A percentile compares a stretch with the other conserved stretches of the same genome.
Evolutionary conservation across 2,329 filamentous ascomycete genomes (phyloP).

Genomic region (Coniochaeta hoffmannii): DNA sequence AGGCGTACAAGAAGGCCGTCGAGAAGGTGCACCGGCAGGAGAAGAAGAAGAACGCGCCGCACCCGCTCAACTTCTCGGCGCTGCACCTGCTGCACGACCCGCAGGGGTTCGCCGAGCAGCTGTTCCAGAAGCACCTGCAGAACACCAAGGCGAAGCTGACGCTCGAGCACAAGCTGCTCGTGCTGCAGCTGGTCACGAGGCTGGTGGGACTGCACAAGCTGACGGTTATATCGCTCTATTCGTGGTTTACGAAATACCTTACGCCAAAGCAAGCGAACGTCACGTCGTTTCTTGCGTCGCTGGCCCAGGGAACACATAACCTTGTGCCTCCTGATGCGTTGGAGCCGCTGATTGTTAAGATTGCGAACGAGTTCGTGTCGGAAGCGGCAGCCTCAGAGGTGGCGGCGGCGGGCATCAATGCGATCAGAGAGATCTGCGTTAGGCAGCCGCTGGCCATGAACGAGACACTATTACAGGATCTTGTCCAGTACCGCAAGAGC

Average conservation of each 20-base stretch:
- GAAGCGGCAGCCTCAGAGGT: constrained; percentile 90
- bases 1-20: constrained; percentile 71
- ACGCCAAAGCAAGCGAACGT: constrained; percentile 84
- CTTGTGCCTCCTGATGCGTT: constrained; percentile 88
- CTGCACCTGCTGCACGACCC: constrained; percentile 90
- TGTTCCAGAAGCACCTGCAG: constrained; percentile 88
- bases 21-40: constrained; percentile 77
- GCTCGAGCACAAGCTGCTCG: constrained; percentile 81
- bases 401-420: constrained; percentile 83
- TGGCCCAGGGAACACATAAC: constrained; percentile 86
- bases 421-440: constrained; percentile 88
- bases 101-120: constrained; percentile 81
- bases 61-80: constrained; percentile 91
- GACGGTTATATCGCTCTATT: constrained; percentile 84
- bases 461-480: constrained; percentile 88
- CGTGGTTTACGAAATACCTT: constrained; percentile 90
- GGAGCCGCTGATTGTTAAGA: constrained; percentile 87
- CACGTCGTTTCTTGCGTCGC: constrained; percentile 84
- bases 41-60: constrained; percentile 79
- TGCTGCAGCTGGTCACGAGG: constrained; percentile 83
- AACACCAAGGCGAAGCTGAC: constrained; percentile 78
- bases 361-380: constrained; percentile 96
- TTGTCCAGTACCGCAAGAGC: constrained; percentile 92
- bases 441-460: constrained; percentile 94
- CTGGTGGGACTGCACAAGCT: constrained; percentile 90